These are phyloP conservation scores for Cornus controversa DNA, from an alignment of 148 eudicot species.

Conservation along the genomic window DNA sequence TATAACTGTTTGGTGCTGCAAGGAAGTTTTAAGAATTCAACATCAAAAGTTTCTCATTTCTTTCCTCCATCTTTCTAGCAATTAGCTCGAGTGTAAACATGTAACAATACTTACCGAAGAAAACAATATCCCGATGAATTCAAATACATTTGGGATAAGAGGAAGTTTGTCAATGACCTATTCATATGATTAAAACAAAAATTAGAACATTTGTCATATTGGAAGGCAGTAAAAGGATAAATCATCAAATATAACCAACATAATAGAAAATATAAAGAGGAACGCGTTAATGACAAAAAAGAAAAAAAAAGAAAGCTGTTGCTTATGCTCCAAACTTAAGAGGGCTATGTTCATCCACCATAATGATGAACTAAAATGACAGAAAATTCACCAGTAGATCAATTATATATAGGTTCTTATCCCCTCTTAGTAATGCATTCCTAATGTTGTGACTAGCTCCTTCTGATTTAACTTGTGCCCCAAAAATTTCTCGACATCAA, in stretches of 20 bases:
- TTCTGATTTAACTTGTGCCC: neutral
- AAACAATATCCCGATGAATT: slow-evolving; percentile 72
- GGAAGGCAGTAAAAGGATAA: neutral
- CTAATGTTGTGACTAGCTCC: neutral
- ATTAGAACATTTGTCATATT: neutral
- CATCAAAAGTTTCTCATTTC: neutral
- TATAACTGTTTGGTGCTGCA: neutral
- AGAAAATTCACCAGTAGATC: neutral
- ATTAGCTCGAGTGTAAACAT: neutral
- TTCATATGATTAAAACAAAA: slow-evolving; percentile 10
- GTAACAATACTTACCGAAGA: slow-evolving; percentile 61
- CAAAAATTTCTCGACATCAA: neutral
- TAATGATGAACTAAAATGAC: neutral
- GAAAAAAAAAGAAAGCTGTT: neutral
- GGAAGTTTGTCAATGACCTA: slow-evolving; percentile 97
- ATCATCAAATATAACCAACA: neutral
- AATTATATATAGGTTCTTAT: neutral
- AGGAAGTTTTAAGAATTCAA: neutral
- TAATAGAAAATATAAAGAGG: neutral
- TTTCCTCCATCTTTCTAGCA: neutral
- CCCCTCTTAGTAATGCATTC: neutral
- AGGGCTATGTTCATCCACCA: neutral
- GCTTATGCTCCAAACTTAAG: slow-evolving; percentile 1
- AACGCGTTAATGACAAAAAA: neutral
- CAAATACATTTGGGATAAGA: slow-evolving; percentile 63